A percentile compares a stretch with the other conserved stretches of the same genome.
Evolutionary conservation across 768 basidiomycete genomes (phyloP).

Genomic region (Butyriboletus loyo): DNA sequence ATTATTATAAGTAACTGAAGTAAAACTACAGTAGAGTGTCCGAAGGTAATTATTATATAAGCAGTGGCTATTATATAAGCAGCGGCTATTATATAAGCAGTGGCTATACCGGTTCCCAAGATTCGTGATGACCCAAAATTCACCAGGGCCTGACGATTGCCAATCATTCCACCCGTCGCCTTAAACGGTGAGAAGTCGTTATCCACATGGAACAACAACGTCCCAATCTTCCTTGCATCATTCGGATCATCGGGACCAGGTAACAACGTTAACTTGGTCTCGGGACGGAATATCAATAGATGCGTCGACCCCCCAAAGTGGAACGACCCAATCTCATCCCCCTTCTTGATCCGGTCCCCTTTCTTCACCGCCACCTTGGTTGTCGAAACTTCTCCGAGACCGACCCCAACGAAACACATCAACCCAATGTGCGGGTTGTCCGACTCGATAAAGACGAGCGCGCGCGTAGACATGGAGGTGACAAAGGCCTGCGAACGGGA

Average conservation of each 20-base stretch:
- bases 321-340: slow-evolving; percentile 60
- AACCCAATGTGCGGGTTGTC: slow-evolving; percentile 53
- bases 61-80: too few species aligned
- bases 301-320: slow-evolving; percentile 62
- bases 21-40: too few species aligned
- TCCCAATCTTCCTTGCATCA: slow-evolving; percentile 13
- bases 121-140: too few species aligned
- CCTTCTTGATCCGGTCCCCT: slow-evolving; percentile 45
- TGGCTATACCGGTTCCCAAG: too few species aligned
- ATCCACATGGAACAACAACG: slow-evolving; percentile 20
- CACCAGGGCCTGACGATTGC: background rate
- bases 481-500: slow-evolving; percentile 31
- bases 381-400: slow-evolving; percentile 65
- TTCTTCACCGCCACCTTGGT: slow-evolving; percentile 47
- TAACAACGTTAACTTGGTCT: slow-evolving; percentile 22
- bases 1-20: too few species aligned
- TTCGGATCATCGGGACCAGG: slow-evolving; percentile 4
- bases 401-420: slow-evolving; percentile 57
- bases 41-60: too few species aligned
- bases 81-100: too few species aligned
- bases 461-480: slow-evolving; percentile 50
- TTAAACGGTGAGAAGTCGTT: background rate
- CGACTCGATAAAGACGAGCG: slow-evolving; percentile 56
- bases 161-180: background rate
- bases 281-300: slow-evolving; percentile 42